These are phyloP conservation scores for Tilletia setariae DNA, from an alignment of 1,284 basidiomycete genomes.

Conservation along the genomic window DNA sequence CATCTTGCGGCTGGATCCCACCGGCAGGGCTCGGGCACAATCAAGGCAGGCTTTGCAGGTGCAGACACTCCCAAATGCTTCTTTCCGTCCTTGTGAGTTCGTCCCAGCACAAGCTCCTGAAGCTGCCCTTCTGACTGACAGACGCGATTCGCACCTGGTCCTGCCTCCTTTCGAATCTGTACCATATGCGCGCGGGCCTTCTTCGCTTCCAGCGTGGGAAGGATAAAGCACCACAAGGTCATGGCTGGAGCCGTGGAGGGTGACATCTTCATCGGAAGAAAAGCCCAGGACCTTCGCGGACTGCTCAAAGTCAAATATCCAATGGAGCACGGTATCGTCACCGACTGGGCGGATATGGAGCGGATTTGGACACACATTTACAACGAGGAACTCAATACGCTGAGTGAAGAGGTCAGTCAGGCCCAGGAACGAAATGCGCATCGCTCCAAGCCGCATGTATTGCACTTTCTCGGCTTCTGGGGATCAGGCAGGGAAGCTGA, in stretches of 20 bases:
- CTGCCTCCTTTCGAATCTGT: too few species aligned
- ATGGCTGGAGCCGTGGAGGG: slow-evolving; percentile 54
- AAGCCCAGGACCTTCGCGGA: slow-evolving; percentile 51
- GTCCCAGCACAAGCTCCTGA: slow-evolving; percentile 12
- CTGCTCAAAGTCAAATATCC: slow-evolving; percentile 52
- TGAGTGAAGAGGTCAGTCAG: slow-evolving; percentile 45
- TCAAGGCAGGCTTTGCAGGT: slow-evolving; percentile 54
- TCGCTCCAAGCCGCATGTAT: not conserved
- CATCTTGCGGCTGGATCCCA: not conserved
- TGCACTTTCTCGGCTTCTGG: not conserved
- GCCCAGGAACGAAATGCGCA: not conserved
- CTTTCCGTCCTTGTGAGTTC: slow-evolving; percentile 44
- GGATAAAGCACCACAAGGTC: slow-evolving; percentile 50
- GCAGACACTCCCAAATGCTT: slow-evolving; percentile 52
- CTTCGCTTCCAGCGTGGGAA: slow-evolving; percentile 34
- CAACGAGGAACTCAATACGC: slow-evolving; percentile 49
- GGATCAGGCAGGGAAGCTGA: too few species aligned
- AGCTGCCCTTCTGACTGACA: not conserved
- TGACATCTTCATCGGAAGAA: slow-evolving; percentile 51
- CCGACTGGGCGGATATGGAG: slow-evolving; percentile 54
- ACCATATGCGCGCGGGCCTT: too few species aligned
- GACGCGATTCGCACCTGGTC: too few species aligned
- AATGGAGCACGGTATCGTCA: slow-evolving; percentile 54
- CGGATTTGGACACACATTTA: slow-evolving; percentile 53
- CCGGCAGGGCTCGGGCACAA: slow-evolving; percentile 47